A percentile compares a stretch with the other conserved stretches of the same genome.
These are phyloP conservation scores for Paraconiothyrium sp. DNA, from an alignment of 2,329 filamentous ascomycete species.

Conservation along the genomic window DNA sequence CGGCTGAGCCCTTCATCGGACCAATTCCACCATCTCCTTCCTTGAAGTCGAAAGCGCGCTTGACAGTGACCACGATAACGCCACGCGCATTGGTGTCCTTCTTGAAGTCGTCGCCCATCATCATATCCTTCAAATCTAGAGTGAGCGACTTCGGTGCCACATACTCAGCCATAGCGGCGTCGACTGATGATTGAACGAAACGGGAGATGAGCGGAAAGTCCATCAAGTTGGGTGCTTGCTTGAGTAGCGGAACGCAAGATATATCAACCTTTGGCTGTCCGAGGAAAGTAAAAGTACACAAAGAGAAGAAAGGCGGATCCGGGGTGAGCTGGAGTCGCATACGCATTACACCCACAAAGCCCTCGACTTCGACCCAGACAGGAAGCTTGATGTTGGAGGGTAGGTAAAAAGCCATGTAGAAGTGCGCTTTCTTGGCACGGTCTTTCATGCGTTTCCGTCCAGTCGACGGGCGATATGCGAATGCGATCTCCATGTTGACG, in stretches of 20 bases:
- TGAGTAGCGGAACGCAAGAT: constrained; percentile 75
- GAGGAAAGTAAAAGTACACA: constrained; percentile 77
- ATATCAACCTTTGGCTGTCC: constrained; percentile 78
- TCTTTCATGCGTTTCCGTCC: constrained; percentile 67
- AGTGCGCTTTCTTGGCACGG: constrained; percentile 76
- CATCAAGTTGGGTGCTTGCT: constrained; percentile 76
- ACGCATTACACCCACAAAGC: constrained; percentile 75
- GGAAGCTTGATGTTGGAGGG: constrained; percentile 64
- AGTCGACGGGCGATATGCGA: constrained; percentile 74
- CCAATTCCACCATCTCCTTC: constrained; percentile 73
- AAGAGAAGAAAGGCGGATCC: constrained; percentile 79
- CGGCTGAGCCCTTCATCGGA: constrained; percentile 69
- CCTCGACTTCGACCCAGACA: constrained; percentile 79
- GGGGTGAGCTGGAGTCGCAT: constrained; percentile 76
- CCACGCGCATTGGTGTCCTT: constrained; percentile 74
- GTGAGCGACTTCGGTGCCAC: constrained; percentile 80
- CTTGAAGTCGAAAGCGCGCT: constrained; percentile 75
- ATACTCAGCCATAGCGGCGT: constrained; percentile 77
- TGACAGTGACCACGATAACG: constrained; percentile 72
- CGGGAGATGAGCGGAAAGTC: constrained; percentile 77
- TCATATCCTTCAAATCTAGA: constrained; percentile 78
- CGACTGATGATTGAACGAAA: constrained; percentile 78
- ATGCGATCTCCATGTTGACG: constrained; percentile 78
- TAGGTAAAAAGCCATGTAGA: constrained; percentile 78
- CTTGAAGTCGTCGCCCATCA: constrained; percentile 81